phyloP scores from a whole-genome alignment of 352 stramenopile species.

The Phytophthora colocasiae region DNA sequence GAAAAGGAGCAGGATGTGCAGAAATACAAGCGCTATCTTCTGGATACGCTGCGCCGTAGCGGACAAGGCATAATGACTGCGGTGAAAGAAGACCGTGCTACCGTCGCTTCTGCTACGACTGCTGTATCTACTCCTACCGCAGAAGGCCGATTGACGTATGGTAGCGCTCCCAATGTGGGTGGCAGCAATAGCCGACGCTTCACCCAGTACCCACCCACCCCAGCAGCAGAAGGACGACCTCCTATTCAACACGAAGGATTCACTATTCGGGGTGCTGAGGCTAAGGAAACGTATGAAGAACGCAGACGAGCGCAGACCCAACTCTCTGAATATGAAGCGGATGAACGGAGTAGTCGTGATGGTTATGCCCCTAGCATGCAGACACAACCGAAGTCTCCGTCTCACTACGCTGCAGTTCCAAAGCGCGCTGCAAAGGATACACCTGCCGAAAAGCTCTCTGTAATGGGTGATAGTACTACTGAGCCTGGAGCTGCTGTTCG shows the following conservation, averaged over 20 bases:
- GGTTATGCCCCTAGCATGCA: conserved; percentile 22
- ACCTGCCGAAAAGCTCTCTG: conserved; percentile 16
- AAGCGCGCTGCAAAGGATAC: conserved; percentile 70
- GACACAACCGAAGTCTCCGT: conserved; percentile 25
- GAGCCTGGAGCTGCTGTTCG: conserved; percentile 14
- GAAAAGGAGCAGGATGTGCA: conserved; percentile 41
- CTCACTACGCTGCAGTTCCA: conserved; percentile 19
- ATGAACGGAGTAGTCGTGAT: conserved; percentile 16
- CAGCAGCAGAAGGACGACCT: conserved; percentile 8
- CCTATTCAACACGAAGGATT: conserved; percentile 14
- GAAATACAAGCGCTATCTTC: conserved; percentile 47
- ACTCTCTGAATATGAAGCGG: conserved; percentile 12
- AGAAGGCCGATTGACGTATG: conserved; percentile 14
- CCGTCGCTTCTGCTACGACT: background rate
- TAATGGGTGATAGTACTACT: conserved; percentile 16
- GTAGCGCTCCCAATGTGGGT: conserved; percentile 8
- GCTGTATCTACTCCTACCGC: background rate
- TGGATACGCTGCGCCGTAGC: conserved; percentile 40
- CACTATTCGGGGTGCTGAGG: conserved; percentile 14
- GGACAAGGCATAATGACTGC: conserved; percentile 21
- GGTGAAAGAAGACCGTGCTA: conserved; percentile 4
- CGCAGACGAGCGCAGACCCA: conserved; percentile 18
- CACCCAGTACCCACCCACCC: conserved; percentile 20
- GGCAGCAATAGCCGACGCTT: conserved; percentile 21
- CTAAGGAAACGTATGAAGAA: conserved; percentile 21